Evolutionary conservation across 2,329 filamentous ascomycete genomes (phyloP).

Genomic region (Colletotrichum eleusines): DNA sequence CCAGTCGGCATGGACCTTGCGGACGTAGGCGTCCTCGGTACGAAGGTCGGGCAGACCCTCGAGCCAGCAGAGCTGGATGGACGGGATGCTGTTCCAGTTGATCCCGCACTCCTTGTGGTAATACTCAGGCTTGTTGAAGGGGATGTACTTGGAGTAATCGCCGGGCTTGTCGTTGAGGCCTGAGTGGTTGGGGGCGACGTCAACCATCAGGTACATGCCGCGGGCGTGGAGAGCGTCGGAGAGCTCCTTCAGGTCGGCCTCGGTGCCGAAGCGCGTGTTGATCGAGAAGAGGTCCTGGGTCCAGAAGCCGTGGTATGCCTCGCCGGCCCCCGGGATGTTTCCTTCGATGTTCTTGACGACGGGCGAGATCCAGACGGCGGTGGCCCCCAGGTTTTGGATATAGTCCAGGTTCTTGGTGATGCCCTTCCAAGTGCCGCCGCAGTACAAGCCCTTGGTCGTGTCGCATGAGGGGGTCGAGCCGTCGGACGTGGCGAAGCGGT

Average conservation of each 20-base stretch:
- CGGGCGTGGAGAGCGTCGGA: constrained; percentile 61
- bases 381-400: constrained; percentile 61
- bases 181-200: constrained; percentile 66
- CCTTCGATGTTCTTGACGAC: constrained; percentile 55
- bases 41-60: constrained; percentile 72
- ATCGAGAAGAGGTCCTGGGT: constrained; percentile 54
- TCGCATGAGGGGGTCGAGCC: constrained; percentile 52
- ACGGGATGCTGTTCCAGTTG: constrained; percentile 65
- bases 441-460: constrained; percentile 53
- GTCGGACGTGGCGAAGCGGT: constrained; percentile 56
- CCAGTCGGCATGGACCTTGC: constrained; percentile 68
- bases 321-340: constrained; percentile 44
- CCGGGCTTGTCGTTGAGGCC: constrained; percentile 48
- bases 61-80: constrained; percentile 65
- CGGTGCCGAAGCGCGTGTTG: constrained; percentile 63
- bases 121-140: constrained; percentile 65
- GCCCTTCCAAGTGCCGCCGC: constrained; percentile 63
- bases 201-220: constrained; percentile 69
- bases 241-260: constrained; percentile 60
- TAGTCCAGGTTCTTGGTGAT: constrained; percentile 63
- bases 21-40: constrained; percentile 64
- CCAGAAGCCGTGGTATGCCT: constrained; percentile 58
- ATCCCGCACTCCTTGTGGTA: constrained; percentile 72
- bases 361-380: constrained; percentile 59
- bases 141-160: constrained; percentile 44